Evolutionary conservation across 2,329 filamentous ascomycete genomes (phyloP).

Genomic region (Akanthomyces uredinophilus): DNA sequence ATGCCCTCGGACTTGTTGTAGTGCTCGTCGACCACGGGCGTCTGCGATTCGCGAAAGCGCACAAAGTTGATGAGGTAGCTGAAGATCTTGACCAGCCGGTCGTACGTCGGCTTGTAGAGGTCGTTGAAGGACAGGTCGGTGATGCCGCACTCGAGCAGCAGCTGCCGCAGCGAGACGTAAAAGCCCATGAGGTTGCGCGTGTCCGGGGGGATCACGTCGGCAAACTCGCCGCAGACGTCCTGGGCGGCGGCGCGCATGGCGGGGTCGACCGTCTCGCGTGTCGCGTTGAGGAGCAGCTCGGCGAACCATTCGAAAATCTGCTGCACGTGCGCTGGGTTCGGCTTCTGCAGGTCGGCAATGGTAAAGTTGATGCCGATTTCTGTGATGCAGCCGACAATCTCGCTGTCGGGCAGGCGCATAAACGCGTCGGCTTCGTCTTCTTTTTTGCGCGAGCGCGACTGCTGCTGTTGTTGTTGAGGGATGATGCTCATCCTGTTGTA

Average conservation of each 20-base stretch:
- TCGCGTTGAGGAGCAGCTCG: slow-evolving; percentile 88
- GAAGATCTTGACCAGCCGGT: slow-evolving; percentile 89
- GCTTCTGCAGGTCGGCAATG: slow-evolving; percentile 82
- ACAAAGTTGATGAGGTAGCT: slow-evolving; percentile 99
- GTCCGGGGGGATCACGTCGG: slow-evolving; percentile 80
- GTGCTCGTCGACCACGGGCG: slow-evolving; percentile 82
- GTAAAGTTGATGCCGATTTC: slow-evolving; percentile 92
- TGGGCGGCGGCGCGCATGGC: slow-evolving; percentile 91
- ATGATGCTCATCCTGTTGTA: slow-evolving; percentile 60
- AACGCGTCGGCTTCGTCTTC: slow-evolving; percentile 56
- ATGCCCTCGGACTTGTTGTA: slow-evolving; percentile 86
- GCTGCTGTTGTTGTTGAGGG: slow-evolving; percentile 44
- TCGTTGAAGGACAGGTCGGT: slow-evolving; percentile 92
- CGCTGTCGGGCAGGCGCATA: slow-evolving; percentile 59
- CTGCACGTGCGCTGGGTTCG: slow-evolving; percentile 90
- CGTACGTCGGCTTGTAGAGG: slow-evolving; percentile 83
- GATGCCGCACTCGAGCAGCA: slow-evolving; percentile 84
- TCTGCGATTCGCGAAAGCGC: slow-evolving; percentile 91
- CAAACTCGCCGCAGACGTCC: slow-evolving; percentile 76
- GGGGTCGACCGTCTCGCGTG: slow-evolving; percentile 86
- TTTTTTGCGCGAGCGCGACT: slow-evolving; percentile 51
- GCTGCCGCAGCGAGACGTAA: slow-evolving; percentile 73
- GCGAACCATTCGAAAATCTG: slow-evolving; percentile 98
- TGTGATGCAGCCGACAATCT: slow-evolving; percentile 95
- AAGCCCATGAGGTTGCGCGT: slow-evolving; percentile 95